Evolutionary conservation across 2,329 filamentous ascomycete genomes (phyloP).

Genomic region (Pseudogymnoascus sp.): DNA sequence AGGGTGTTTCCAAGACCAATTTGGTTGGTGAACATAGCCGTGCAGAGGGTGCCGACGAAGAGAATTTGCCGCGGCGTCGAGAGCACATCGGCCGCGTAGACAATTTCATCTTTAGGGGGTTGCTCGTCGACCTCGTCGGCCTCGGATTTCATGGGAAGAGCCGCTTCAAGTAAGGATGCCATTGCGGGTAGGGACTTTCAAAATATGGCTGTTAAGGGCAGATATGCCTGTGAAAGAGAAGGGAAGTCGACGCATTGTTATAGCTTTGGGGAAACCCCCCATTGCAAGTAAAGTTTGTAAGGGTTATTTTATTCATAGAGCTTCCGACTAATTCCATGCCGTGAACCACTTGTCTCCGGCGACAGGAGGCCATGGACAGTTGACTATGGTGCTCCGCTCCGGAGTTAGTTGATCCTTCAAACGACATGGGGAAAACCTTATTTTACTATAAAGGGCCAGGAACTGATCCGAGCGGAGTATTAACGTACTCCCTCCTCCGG

Average conservation of each 20-base stretch:
- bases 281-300: background rate
- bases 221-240: background rate
- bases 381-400: background rate
- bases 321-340: background rate
- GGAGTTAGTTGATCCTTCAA: background rate
- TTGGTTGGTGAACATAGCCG: conserved; percentile 24
- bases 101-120: background rate
- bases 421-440: background rate
- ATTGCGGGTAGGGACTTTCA: background rate
- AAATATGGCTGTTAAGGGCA: background rate
- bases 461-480: background rate
- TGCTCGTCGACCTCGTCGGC: background rate
- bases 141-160: conserved; percentile 3
- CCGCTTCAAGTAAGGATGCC: background rate
- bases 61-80: conserved; percentile 10
- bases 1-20: conserved; percentile 38
- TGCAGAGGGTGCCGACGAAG: conserved; percentile 10
- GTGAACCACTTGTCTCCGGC: background rate
- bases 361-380: background rate
- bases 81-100: conserved; percentile 8
- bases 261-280: background rate
- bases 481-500: background rate
- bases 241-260: background rate
- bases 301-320: background rate
- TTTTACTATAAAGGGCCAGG: background rate